phyloP scores from a whole-genome alignment of 805 yeast genomes.

The Zygotorulaspora chibaensis region DNA sequence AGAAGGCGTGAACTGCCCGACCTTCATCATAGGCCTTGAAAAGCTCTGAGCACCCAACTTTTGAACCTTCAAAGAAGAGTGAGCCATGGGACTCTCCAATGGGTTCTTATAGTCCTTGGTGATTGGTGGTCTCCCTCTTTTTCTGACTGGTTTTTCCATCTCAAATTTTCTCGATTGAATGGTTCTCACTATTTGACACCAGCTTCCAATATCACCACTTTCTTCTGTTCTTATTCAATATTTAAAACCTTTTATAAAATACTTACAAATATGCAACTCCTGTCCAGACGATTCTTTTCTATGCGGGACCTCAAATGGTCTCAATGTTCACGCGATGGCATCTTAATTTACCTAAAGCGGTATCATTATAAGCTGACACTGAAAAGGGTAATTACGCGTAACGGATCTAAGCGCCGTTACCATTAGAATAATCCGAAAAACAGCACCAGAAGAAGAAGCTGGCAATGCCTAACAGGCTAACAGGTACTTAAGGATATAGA shows the following conservation, averaged over 20 bases:
- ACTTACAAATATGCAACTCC: neutral
- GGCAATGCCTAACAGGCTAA: no score
- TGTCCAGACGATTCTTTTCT: neutral
- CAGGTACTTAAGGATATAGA: no score
- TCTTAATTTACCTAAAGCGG: constrained; percentile 1
- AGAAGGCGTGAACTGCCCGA: constrained; percentile 28
- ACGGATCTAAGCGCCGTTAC: neutral
- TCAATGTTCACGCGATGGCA: constrained; percentile 2
- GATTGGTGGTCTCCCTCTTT: constrained; percentile 37
- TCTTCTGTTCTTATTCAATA: neutral
- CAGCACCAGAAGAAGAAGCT: no score
- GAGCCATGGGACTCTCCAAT: constrained; percentile 37
- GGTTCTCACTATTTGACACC: neutral
- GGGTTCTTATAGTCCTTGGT: constrained; percentile 34
- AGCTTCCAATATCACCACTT: neutral
- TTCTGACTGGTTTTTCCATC: constrained; percentile 19
- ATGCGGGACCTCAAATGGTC: neutral
- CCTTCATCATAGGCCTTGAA: constrained; percentile 35
- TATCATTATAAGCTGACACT: neutral
- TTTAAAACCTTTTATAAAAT: no score
- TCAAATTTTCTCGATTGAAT: neutral
- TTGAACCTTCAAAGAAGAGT: constrained; percentile 33
- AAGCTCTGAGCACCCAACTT: constrained; percentile 26
- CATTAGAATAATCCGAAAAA: no score
- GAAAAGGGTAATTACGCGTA: neutral